phyloP scores from a whole-genome alignment of 768 basidiomycete species.

The Wakefieldia striispora region DNA sequence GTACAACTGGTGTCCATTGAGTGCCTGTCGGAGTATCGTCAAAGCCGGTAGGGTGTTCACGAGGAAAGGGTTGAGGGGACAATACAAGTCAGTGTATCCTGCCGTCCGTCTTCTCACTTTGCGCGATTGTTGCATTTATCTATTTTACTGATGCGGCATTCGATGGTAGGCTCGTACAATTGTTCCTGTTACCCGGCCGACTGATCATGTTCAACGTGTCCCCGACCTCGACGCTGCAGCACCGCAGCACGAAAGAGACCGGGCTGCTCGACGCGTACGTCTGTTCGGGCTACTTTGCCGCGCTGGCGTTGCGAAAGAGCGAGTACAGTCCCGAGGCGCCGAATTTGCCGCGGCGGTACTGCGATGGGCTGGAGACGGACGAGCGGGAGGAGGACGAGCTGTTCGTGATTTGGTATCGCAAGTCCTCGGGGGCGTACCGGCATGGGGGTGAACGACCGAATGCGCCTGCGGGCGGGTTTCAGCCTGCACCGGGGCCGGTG shows the following conservation, averaged over 20 bases:
- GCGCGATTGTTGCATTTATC: background rate
- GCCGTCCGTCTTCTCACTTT: background rate
- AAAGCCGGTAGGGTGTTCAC: constrained; percentile 73
- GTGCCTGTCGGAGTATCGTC: constrained; percentile 73
- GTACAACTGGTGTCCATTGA: constrained; percentile 87
- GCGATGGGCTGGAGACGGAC: constrained; percentile 85
- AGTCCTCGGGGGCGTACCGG: constrained; percentile 24
- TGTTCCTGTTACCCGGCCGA: constrained; percentile 74
- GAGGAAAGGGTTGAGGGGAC: constrained; percentile 66
- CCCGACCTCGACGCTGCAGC: constrained; percentile 56
- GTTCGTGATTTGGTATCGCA: constrained; percentile 76
- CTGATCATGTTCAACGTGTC: constrained; percentile 69
- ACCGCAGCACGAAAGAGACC: constrained; percentile 51
- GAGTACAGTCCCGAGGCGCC: constrained; percentile 56
- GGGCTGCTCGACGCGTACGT: constrained; percentile 75
- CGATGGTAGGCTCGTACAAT: constrained; percentile 54
- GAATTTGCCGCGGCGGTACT: constrained; percentile 69
- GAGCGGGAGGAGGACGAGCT: constrained; percentile 87
- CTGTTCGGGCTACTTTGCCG: constrained; percentile 82
- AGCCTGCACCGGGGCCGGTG: constrained; percentile 25
- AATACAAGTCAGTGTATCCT: constrained; percentile 64
- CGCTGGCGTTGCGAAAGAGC: constrained; percentile 59
- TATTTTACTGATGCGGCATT: background rate
- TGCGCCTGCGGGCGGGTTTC: constrained; percentile 16
- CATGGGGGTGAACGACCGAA: constrained; percentile 12